A percentile compares a stretch with the other conserved stretches of the same genome.
Evolutionary conservation across 2,329 filamentous ascomycete genomes (phyloP).

Genomic region (Colletotrichum cereale): DNA sequence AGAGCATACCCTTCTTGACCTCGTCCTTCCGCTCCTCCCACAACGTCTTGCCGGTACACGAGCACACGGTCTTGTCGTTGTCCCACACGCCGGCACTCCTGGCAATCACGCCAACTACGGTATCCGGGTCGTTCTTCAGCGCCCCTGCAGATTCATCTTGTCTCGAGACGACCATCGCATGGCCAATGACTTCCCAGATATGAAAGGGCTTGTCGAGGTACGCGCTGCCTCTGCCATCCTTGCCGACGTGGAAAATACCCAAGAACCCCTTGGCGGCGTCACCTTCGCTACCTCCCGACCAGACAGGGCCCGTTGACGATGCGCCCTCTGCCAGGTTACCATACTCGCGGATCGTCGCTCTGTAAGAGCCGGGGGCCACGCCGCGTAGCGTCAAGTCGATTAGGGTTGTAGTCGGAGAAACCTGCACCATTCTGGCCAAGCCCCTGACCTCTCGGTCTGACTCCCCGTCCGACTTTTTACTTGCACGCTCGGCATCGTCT

Average conservation of each 20-base stretch:
- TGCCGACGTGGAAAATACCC: constrained; percentile 80
- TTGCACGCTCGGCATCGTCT: constrained; percentile 53
- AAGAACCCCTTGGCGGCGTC: constrained; percentile 67
- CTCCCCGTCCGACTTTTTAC: constrained; percentile 51
- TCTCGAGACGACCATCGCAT: constrained; percentile 86
- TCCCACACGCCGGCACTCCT: constrained; percentile 98
- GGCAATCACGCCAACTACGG: constrained; percentile 92
- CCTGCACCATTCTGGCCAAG: constrained; percentile 93
- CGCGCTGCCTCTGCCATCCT: constrained; percentile 80
- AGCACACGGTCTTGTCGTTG: constrained; percentile 98
- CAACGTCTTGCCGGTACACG: constrained; percentile 96
- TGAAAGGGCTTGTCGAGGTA: constrained; percentile 87
- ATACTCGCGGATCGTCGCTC: constrained; percentile 85
- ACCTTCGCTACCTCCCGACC: constrained; percentile 65
- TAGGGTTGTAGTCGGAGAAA: constrained; percentile 81
- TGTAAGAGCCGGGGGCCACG: constrained; percentile 83
- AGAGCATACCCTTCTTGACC: constrained; percentile 88
- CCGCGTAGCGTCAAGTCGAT: constrained; percentile 90
- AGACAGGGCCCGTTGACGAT: constrained; percentile 85
- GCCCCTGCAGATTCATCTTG: constrained; percentile 66
- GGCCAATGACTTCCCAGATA: constrained; percentile 96
- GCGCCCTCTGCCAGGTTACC: constrained; percentile 89
- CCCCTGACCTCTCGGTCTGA: constrained; percentile 77
- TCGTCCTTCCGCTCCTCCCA: constrained; percentile 98
- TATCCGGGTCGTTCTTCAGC: constrained; percentile 82